Conservation (phyloP, 192 early-diverging fungal genomes). For the Podila clonocystis region DNA sequence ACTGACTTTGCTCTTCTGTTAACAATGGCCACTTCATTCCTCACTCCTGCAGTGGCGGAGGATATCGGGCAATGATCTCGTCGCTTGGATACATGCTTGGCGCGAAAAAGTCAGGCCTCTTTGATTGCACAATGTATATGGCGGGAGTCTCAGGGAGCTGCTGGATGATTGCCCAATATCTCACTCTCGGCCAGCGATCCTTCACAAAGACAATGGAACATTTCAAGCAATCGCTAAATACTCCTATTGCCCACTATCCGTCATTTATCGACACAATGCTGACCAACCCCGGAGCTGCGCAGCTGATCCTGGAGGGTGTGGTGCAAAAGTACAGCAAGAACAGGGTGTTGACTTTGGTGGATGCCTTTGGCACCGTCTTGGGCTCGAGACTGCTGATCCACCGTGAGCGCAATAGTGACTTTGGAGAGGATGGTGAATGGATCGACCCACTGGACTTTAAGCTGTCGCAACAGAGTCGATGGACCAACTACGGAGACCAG, state of each 20-base stretch:
- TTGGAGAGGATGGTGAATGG: constrained; percentile 52
- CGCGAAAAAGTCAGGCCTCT: constrained; percentile 70
- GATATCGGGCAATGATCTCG: constrained; percentile 85
- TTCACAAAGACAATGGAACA: constrained; percentile 45
- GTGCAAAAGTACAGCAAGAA: constrained; percentile 46
- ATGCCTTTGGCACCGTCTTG: constrained; percentile 67
- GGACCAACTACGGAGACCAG: constrained; percentile 64
- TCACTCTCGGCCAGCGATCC: constrained; percentile 50
- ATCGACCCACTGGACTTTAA: constrained; percentile 61
- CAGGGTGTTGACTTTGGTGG: constrained; percentile 57
- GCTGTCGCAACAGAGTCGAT: constrained; percentile 60
- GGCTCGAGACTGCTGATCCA: constrained; percentile 55
- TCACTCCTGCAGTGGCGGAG: constrained; percentile 69
- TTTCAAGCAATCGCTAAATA: constrained; percentile 31
- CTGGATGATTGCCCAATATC: constrained; percentile 68
- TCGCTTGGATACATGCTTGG: constrained; percentile 72
- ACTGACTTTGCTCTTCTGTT: neutral
- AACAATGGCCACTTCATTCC: neutral
- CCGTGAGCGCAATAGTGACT: constrained; percentile 33
- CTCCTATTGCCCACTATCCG: constrained; percentile 35
- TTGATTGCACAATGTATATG: constrained; percentile 77
- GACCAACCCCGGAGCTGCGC: constrained; percentile 53
- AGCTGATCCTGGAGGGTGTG: constrained; percentile 53
- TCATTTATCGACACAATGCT: constrained; percentile 40
- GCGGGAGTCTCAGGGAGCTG: constrained; percentile 71